Evolutionary conservation across 1,284 basidiomycete species (phyloP).

Genomic region (Leccinum discolor): DNA sequence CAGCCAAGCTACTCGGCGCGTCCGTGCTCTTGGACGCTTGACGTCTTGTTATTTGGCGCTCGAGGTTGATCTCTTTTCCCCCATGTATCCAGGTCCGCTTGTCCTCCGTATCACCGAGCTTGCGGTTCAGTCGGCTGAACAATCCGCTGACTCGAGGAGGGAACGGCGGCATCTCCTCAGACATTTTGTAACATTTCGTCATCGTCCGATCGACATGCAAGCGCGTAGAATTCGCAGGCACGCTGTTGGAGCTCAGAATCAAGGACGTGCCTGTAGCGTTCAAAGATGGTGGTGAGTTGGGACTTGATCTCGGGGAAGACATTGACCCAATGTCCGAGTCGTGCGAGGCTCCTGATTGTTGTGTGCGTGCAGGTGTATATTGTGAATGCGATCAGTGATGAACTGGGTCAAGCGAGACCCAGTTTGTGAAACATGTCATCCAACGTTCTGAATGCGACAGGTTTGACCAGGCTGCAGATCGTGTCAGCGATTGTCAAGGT

Average conservation of each 20-base stretch:
- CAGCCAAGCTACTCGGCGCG: slow-evolving; percentile 27
- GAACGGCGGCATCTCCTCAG: slow-evolving; percentile 99
- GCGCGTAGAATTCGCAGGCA: slow-evolving; percentile 93
- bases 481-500: slow-evolving; percentile 3
- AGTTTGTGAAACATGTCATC: slow-evolving; percentile 84
- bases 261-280: slow-evolving; percentile 97
- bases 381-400: slow-evolving; percentile 11
- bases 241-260: slow-evolving; percentile 98
- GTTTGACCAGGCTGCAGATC: slow-evolving; percentile 77
- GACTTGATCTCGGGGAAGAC: slow-evolving; percentile 98
- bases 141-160: slow-evolving; percentile 93
- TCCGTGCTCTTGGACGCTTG: slow-evolving; percentile 39
- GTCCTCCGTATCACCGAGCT: slow-evolving; percentile 88
- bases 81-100: slow-evolving; percentile 97
- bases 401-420: slow-evolving; percentile 50
- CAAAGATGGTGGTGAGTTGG: slow-evolving; percentile 93
- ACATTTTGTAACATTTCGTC: slow-evolving; percentile 93
- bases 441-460: slow-evolving; percentile 88
- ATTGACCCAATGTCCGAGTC: slow-evolving; percentile 65
- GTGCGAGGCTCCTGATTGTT: slow-evolving; percentile 5
- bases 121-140: slow-evolving; percentile 83
- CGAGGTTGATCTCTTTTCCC: slow-evolving; percentile 88
- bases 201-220: slow-evolving; percentile 81
- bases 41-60: slow-evolving; percentile 57
- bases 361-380: slow-evolving; percentile 11